phyloP scores from a whole-genome alignment of 2,329 filamentous ascomycete species.

The Canariomyces notabilis region DNA sequence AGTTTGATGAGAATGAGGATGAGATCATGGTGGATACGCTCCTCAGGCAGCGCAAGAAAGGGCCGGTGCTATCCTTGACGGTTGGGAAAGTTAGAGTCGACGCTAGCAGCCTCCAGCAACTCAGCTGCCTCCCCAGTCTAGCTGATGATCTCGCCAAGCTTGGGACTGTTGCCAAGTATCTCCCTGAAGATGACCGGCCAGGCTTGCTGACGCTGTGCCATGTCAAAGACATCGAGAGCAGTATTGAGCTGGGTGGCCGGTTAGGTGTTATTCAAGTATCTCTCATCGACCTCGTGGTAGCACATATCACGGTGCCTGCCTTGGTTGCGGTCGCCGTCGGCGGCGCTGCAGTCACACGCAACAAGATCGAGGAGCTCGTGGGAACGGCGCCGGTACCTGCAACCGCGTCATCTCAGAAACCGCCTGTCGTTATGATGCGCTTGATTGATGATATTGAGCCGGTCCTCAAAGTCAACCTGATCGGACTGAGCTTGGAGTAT shows the following conservation, averaged over 20 bases:
- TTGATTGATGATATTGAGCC: slow-evolving; percentile 96
- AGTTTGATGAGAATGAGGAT: slow-evolving; percentile 78
- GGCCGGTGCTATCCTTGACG: slow-evolving; percentile 69
- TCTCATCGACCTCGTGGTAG: slow-evolving; percentile 62
- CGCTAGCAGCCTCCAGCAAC: slow-evolving; percentile 57
- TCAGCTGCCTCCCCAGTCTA: slow-evolving; percentile 65
- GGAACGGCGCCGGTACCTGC: slow-evolving; percentile 41
- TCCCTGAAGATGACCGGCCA: slow-evolving; percentile 91
- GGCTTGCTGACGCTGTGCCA: slow-evolving; percentile 72
- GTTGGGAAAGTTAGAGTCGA: slow-evolving; percentile 60
- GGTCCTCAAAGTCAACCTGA: slow-evolving; percentile 79
- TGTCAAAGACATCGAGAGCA: slow-evolving; percentile 58
- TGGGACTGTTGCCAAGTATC: slow-evolving; percentile 84
- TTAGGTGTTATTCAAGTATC: slow-evolving; percentile 60
- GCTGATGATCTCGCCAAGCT: slow-evolving; percentile 76
- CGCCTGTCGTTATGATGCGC: slow-evolving; percentile 72
- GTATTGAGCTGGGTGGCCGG: slow-evolving; percentile 59
- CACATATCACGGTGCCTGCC: slow-evolving; percentile 79
- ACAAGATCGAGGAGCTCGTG: slow-evolving; percentile 66
- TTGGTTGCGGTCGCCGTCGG: slow-evolving; percentile 74
- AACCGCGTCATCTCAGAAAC: slow-evolving; percentile 23
- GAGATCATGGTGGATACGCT: slow-evolving; percentile 94
- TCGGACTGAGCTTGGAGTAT: slow-evolving; percentile 83
- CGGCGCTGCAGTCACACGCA: slow-evolving; percentile 56
- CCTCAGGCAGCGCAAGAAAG: slow-evolving; percentile 78